Evolutionary conservation across 2,329 filamentous ascomycete species (phyloP).

Genomic region (Colletotrichum spinosum): DNA sequence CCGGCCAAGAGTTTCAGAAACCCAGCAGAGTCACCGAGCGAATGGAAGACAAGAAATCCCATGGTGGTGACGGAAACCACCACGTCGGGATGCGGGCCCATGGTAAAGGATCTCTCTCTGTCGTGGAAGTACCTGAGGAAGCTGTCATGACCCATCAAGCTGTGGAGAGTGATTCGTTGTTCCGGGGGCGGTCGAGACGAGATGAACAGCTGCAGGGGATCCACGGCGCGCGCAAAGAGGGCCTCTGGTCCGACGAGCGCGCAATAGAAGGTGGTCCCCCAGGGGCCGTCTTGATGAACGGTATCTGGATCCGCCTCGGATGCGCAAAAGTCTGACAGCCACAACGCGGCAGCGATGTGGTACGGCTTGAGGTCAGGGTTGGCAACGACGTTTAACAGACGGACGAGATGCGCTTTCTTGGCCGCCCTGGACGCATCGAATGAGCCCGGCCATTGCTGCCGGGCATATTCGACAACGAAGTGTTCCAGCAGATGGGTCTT

Average conservation of each 20-base stretch:
- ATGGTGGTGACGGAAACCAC: constrained; percentile 20
- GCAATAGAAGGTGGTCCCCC: constrained; percentile 49
- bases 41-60: constrained; percentile 25
- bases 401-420: constrained; percentile 40
- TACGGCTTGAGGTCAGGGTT: constrained; percentile 45
- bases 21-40: not conserved
- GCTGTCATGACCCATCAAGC: no score
- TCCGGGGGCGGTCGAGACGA: no score
- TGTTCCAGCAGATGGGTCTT: constrained; percentile 39
- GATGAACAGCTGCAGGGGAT: constrained; percentile 15
- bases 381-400: constrained; percentile 46
- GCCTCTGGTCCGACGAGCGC: constrained; percentile 47
- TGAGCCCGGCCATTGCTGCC: constrained; percentile 43
- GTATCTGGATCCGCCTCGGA: constrained; percentile 15
- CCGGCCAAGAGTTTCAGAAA: constrained; percentile 5
- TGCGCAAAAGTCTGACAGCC: constrained; percentile 45
- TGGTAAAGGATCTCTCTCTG: not conserved
- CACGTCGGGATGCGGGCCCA: constrained; percentile 11
- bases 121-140: no score
- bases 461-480: constrained; percentile 50
- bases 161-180: no score
- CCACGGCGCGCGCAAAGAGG: constrained; percentile 38
- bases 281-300: constrained; percentile 39
- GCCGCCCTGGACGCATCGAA: constrained; percentile 40
- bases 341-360: constrained; percentile 50